Conservation (phyloP, 768 basidiomycete genomes). For the Suillus subaureus region DNA sequence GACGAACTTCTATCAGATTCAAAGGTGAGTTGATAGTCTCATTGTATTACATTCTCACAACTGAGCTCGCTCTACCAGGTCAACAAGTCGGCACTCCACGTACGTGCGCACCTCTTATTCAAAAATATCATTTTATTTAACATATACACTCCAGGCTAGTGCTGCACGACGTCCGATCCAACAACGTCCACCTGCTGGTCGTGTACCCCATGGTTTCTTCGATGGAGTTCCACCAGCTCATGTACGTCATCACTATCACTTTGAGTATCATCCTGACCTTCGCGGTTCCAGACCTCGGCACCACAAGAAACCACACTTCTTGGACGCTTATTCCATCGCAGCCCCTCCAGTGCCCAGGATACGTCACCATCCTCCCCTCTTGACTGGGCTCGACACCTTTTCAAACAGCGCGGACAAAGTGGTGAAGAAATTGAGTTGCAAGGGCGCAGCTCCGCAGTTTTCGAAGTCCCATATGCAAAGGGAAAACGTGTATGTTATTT, state of each 20-base stretch:
- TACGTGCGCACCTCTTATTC: neutral
- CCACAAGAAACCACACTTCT: neutral
- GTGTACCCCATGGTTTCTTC: neutral
- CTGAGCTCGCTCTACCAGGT: neutral
- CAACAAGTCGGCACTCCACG: neutral
- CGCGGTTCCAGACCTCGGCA: neutral
- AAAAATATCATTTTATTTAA: neutral
- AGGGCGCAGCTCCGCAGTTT: neutral
- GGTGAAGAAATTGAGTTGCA: neutral
- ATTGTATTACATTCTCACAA: neutral
- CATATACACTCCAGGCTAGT: neutral
- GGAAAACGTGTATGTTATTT: neutral
- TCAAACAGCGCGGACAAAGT: neutral
- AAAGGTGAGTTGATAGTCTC: neutral
- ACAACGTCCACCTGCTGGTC: neutral
- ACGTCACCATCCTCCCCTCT: neutral
- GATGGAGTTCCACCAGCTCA: neutral
- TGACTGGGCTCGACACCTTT: neutral
- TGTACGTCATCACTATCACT: neutral
- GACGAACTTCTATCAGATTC: neutral
- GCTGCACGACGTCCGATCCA: neutral
- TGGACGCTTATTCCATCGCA: neutral
- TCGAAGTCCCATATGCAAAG: neutral
- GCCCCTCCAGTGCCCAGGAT: neutral
- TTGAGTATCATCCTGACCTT: neutral